phyloP scores from a whole-genome alignment of 2,329 filamentous ascomycete species.

The Hymenoscyphus infarciens region DNA sequence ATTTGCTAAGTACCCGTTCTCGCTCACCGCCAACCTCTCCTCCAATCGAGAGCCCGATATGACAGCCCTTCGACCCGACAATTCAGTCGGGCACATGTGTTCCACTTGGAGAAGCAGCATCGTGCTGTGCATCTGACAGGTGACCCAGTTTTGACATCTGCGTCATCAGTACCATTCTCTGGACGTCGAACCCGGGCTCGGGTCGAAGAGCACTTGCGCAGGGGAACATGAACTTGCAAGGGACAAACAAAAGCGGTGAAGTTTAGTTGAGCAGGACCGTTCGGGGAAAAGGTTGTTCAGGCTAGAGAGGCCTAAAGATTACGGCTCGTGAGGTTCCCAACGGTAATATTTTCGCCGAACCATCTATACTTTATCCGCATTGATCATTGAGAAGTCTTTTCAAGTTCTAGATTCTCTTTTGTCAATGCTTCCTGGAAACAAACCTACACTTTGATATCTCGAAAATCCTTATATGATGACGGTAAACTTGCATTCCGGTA shows the following conservation, averaged over 20 bases:
- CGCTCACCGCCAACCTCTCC: neutral
- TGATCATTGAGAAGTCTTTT: too few relatives aligned
- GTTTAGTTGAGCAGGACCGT: neutral
- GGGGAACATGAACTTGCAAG: neutral
- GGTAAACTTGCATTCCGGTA: too few relatives aligned
- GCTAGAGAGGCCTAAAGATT: too few relatives aligned
- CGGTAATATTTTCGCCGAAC: too few relatives aligned
- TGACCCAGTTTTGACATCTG: neutral
- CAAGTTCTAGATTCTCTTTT: too few relatives aligned
- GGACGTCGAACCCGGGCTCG: neutral
- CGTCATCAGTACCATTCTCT: neutral
- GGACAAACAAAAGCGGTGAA: neutral
- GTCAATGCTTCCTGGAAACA: too few relatives aligned
- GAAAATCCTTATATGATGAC: too few relatives aligned
- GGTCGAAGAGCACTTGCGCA: neutral
- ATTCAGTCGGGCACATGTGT: neutral
- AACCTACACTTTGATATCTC: too few relatives aligned
- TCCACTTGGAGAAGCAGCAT: neutral
- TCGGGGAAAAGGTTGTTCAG: neutral
- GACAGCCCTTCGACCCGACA: neutral
- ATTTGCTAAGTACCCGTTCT: neutral
- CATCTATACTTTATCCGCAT: too few relatives aligned
- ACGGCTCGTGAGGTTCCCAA: too few relatives aligned
- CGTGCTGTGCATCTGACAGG: neutral
- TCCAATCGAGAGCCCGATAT: neutral